phyloP scores from a whole-genome alignment of 257 asterid genomes.

The Solanum habrochaites region DNA sequence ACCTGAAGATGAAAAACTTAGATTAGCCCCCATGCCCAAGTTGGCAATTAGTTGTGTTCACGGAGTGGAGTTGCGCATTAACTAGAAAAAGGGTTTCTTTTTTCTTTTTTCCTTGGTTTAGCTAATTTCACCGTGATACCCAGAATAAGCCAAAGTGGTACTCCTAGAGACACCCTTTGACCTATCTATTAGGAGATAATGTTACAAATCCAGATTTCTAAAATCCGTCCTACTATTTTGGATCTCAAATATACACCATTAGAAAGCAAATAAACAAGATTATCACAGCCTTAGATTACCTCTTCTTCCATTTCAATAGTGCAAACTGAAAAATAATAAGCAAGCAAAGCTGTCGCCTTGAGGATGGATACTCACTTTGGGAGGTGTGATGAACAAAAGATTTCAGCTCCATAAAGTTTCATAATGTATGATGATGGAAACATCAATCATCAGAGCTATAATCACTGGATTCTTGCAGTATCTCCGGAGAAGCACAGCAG shows the following conservation, averaged over 20 bases:
- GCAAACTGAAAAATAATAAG: not conserved
- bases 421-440: not conserved
- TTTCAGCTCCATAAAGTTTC: not conserved
- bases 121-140: too few relatives aligned
- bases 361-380: not conserved
- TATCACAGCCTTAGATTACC: not conserved
- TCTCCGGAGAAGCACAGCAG: conserved; percentile 88
- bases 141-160: not conserved
- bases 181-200: not conserved
- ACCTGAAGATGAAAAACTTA: not conserved
- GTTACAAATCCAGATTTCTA: not conserved
- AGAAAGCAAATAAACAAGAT: not conserved
- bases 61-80: not conserved
- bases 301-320: not conserved
- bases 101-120: too few relatives aligned
- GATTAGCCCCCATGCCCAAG: not conserved
- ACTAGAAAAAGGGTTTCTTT: too few relatives aligned
- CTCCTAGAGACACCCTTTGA: not conserved
- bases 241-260: not conserved
- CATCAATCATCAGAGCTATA: conserved; percentile 77
- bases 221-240: not conserved
- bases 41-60: not conserved
- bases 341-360: not conserved
- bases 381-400: not conserved
- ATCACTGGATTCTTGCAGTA: conserved; percentile 72